Percentiles rank a stretch among this genome's conserved stretches.
Evolutionary conservation across 2,329 filamentous ascomycete genomes (phyloP).

Genomic region (Calonectria leucothoes): DNA sequence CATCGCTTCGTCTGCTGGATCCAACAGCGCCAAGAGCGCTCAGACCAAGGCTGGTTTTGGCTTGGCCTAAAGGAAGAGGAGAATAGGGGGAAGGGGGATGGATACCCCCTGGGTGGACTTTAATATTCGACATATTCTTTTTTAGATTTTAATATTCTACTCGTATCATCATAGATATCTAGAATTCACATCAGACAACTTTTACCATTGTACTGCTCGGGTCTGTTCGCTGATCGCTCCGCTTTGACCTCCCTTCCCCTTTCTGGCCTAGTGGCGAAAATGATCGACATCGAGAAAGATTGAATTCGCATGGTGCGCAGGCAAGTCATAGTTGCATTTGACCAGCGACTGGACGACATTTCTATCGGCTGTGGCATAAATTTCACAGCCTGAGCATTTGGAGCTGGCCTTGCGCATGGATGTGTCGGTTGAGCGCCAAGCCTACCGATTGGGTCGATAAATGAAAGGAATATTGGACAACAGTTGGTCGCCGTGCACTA

Average conservation of each 20-base stretch:
- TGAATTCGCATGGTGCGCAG: background rate
- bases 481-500: background rate
- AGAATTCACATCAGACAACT: background rate
- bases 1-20: constrained; percentile 55
- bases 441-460: background rate
- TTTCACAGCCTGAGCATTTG: background rate
- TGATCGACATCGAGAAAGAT: background rate
- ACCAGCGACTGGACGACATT: background rate
- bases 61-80: background rate
- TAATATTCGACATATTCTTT: background rate
- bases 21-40: constrained; percentile 48
- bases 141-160: background rate
- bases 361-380: background rate
- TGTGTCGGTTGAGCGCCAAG: background rate
- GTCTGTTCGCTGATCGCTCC: background rate
- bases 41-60: constrained; percentile 57
- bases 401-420: background rate
- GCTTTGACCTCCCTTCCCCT: background rate
- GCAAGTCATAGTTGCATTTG: background rate
- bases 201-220: background rate
- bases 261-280: background rate
- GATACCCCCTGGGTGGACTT: background rate
- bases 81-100: background rate
- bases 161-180: background rate
- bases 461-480: background rate